A percentile compares a stretch with the other conserved stretches of the same genome.
Evolutionary conservation across 2,329 filamentous ascomycete genomes (phyloP).

Genomic region (Epichloe hybrida): DNA sequence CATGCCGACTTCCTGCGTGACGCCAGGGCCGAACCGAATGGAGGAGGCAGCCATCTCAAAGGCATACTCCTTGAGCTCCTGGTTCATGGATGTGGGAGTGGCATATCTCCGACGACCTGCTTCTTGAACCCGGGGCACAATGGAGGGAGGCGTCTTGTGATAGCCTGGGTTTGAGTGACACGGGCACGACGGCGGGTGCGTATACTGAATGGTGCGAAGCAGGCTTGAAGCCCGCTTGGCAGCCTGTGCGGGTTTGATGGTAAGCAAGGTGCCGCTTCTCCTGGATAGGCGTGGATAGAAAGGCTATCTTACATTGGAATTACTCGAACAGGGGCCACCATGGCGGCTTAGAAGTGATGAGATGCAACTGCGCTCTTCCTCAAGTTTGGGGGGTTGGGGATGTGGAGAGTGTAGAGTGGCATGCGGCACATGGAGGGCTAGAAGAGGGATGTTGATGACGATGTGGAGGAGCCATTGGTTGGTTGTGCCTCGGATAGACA

Average conservation of each 20-base stretch:
- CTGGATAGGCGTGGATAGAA: no score
- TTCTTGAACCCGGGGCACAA: conserved; percentile 33
- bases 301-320: conserved; percentile 18
- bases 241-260: conserved; percentile 25
- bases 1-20: conserved; percentile 95
- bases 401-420: not conserved
- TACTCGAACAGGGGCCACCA: conserved; percentile 18
- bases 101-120: conserved; percentile 41
- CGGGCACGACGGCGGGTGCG: conserved; percentile 75
- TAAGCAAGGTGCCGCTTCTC: not conserved
- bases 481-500: not conserved
- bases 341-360: conserved; percentile 3
- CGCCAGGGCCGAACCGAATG: conserved; percentile 86
- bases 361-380: not conserved
- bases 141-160: conserved; percentile 49
- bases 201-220: conserved; percentile 81
- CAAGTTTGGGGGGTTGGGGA: not conserved
- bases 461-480: not conserved
- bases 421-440: not conserved
- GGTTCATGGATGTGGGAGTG: conserved; percentile 49
- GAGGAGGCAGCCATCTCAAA: conserved; percentile 97
- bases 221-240: conserved; percentile 55
- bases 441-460: not conserved
- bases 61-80: conserved; percentile 76
- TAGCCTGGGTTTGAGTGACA: conserved; percentile 84